These are phyloP conservation scores for Trichoderma afroharzianum DNA, from an alignment of 2,329 filamentous ascomycete genomes.

Conservation along the genomic window DNA sequence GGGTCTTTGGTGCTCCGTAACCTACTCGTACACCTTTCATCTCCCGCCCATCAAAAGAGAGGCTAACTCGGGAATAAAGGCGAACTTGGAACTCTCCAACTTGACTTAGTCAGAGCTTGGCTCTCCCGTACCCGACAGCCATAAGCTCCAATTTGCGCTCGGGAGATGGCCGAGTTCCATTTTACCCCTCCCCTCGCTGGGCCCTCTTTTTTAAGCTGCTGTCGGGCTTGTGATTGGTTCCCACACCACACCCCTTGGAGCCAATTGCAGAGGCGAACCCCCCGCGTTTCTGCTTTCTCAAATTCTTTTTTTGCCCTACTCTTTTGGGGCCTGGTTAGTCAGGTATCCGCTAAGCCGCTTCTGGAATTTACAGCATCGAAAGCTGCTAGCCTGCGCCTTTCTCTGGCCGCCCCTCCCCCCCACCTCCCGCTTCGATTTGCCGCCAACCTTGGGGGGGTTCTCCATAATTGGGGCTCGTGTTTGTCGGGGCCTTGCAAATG, in stretches of 20 bases:
- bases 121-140: constrained; percentile 1
- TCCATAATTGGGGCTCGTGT: constrained; percentile 10
- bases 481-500: not conserved
- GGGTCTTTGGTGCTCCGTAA: not conserved
- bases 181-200: not conserved
- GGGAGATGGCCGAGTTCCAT: constrained; percentile 14
- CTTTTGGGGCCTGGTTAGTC: not conserved
- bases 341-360: not conserved
- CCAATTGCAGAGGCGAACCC: constrained; percentile 1
- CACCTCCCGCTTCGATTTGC: constrained; percentile 8
- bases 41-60: not conserved
- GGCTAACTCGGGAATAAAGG: not conserved
- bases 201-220: not conserved
- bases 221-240: not conserved
- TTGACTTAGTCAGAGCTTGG: not conserved
- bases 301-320: not conserved
- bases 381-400: not conserved
- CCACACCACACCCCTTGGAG: not conserved
- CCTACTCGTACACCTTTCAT: not conserved
- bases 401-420: not conserved
- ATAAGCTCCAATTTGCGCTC: constrained; percentile 16
- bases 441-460: not conserved
- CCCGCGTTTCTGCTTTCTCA: not conserved
- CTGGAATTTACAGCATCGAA: not conserved
- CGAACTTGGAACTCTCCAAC: not conserved